Evolutionary conservation across 225 moss, liverwort and hornwort species (phyloP), one percentile per base, ranked within the genome.

Genomic region (Climacium dendroides): DNA sequence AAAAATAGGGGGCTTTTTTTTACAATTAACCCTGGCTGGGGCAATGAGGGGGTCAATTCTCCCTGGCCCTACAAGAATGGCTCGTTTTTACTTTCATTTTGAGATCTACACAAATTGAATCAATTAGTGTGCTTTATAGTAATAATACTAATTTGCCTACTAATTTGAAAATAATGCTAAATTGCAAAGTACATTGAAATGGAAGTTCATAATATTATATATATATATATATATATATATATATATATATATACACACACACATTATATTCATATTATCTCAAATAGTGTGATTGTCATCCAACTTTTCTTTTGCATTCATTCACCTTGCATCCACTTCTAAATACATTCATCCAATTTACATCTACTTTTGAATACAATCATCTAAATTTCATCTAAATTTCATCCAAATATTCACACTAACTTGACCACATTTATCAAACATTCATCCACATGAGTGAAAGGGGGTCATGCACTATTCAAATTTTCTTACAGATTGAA

Each of bases 51-150:
- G n/a, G n/a, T n/a, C n/a, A n/a, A n/a, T n/a, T n/a, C n/a, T n/a
- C n/a, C n/a, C n/a, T n/a, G n/a, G n/a, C 1, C 43, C 1, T 25
- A 15, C 0, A 3, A 1, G 5, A 28, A 45, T 28, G 16, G 45
- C 3, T 45, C 10, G 28, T 43, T 43, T 43, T 26, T 28, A 41
- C 3, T 43, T 72, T 72, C 41, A 43, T 45, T 28, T 45, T 4
- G 6, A 72, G 28, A 28, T 45, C 8, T 0, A 16, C 2, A 43
- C 2, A 43, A 43, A 17, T 72, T 10, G 3, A 72, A 72, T 45
- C 5, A 71, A 45, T 43, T 26, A 69, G 16, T 45, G 3, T 28
- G 5, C 6, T 3, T 71, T 16, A 1, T 43, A 28, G 10, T 28
- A 28, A 43, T 45, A 71, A 16, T 43, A 71, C 10, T 28, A 18